Evolutionary conservation across 2,329 filamentous ascomycete genomes (phyloP).

Genomic region (Cladophialophora carrionii): DNA sequence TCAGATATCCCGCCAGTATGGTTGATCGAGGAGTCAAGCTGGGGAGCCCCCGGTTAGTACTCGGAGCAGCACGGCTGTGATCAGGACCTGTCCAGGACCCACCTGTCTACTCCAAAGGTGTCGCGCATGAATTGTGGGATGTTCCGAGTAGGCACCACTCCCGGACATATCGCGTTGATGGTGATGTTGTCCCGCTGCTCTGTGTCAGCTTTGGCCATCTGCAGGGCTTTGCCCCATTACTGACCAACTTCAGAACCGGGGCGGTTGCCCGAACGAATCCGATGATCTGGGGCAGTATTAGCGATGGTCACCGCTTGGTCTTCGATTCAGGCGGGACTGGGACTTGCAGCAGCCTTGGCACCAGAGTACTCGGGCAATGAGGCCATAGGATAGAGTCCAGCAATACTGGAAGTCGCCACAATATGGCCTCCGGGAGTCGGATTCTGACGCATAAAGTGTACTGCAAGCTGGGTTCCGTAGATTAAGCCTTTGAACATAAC

Average conservation of each 20-base stretch:
- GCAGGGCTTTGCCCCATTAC: not conserved
- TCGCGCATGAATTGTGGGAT: slow-evolving; percentile 52
- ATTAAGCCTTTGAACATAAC: slow-evolving; percentile 57
- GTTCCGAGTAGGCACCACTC: slow-evolving; percentile 52
- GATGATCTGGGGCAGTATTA: slow-evolving; percentile 28
- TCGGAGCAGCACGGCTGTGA: not conserved
- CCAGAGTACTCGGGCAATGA: slow-evolving; percentile 56
- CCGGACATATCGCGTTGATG: slow-evolving; percentile 56
- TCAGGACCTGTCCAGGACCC: slow-evolving; percentile 1
- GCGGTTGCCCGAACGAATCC: slow-evolving; percentile 49
- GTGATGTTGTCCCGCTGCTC: slow-evolving; percentile 52
- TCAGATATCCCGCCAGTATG: slow-evolving; percentile 52
- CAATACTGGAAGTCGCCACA: slow-evolving; percentile 51
- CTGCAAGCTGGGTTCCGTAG: slow-evolving; percentile 55
- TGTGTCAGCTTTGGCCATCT: not conserved
- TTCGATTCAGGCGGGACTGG: not conserved
- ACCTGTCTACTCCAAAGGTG: slow-evolving; percentile 46
- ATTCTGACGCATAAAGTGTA: slow-evolving; percentile 60
- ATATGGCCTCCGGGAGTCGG: slow-evolving; percentile 49
- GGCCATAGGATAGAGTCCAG: slow-evolving; percentile 50
- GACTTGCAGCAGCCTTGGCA: slow-evolving; percentile 51
- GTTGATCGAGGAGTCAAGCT: slow-evolving; percentile 51
- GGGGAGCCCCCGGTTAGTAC: not conserved
- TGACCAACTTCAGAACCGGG: slow-evolving; percentile 44
- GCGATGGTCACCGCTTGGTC: not conserved